These are phyloP conservation scores for Sanghuangporus weigelae DNA, from an alignment of 1,284 basidiomycete genomes.

Conservation along the genomic window DNA sequence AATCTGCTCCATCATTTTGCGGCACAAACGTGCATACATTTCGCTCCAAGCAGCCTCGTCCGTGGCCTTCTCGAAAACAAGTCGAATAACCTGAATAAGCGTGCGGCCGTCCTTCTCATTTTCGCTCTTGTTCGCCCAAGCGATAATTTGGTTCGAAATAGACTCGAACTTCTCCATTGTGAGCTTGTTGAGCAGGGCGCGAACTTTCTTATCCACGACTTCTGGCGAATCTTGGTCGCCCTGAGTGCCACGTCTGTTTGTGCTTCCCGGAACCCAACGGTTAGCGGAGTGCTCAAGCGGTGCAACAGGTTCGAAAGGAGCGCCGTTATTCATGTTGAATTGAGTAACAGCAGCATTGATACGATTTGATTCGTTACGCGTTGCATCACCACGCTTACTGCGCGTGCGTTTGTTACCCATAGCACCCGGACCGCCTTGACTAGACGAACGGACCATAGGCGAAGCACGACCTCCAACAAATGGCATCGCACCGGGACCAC, in stretches of 20 bases:
- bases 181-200: conserved; percentile 90
- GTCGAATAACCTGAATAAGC: conserved; percentile 90
- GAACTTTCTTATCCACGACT: conserved; percentile 91
- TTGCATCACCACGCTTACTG: conserved; percentile 66
- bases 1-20: conserved; percentile 91
- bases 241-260: conserved; percentile 20
- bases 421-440: conserved; percentile 55
- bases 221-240: conserved; percentile 67
- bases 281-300: conserved; percentile 78
- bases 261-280: conserved; percentile 57
- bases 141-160: conserved; percentile 89
- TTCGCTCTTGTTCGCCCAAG: conserved; percentile 92
- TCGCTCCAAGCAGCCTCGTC: conserved; percentile 94
- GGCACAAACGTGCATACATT: conserved; percentile 94
- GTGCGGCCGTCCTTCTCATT: conserved; percentile 92
- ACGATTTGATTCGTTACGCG: conserved; percentile 39
- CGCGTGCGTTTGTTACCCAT: conserved; percentile 53
- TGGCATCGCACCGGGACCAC: conserved; percentile 38
- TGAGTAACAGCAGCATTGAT: conserved; percentile 19
- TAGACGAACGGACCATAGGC: conserved; percentile 68
- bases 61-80: conserved; percentile 96
- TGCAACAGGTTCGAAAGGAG: conserved; percentile 55
- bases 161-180: conserved; percentile 97
- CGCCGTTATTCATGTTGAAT: neutral
- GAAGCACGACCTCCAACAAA: conserved; percentile 42